A percentile compares a stretch with the other conserved stretches of the same genome.
phyloP scores from a whole-genome alignment of 805 yeast genomes.

The Dipodascus geniculatus region DNA sequence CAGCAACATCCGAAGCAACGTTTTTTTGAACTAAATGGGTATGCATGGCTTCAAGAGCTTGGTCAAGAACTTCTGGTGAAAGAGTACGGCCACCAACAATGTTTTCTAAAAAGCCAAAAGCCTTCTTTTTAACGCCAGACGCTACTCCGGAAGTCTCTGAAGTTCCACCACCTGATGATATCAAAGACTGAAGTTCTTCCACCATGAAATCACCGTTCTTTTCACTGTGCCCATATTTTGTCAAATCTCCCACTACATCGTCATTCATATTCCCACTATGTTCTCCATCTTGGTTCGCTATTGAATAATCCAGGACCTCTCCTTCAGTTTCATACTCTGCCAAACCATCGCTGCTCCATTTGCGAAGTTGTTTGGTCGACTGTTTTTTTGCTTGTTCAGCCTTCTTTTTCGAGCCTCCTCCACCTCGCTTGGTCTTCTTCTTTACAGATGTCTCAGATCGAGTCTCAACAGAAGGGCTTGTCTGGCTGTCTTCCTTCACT shows the following conservation, averaged over 20 bases:
- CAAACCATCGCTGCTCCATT: slow-evolving; percentile 57
- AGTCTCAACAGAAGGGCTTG: background rate
- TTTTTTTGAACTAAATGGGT: slow-evolving; percentile 76
- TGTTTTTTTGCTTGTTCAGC: slow-evolving; percentile 26
- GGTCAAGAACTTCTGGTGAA: slow-evolving; percentile 49
- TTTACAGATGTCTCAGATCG: slow-evolving; percentile 3
- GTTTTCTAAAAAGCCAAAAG: slow-evolving; percentile 47
- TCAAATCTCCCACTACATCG: slow-evolving; percentile 17
- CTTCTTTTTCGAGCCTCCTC: slow-evolving; percentile 9
- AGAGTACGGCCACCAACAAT: slow-evolving; percentile 61
- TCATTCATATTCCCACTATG: slow-evolving; percentile 14
- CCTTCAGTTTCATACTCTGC: slow-evolving; percentile 33
- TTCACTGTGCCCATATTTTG: slow-evolving; percentile 31
- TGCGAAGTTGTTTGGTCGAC: slow-evolving; percentile 37
- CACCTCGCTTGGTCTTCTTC: slow-evolving; percentile 5
- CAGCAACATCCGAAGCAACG: slow-evolving; percentile 85
- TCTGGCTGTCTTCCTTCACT: too few species aligned
- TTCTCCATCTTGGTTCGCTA: slow-evolving; percentile 13
- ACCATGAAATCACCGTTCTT: slow-evolving; percentile 52
- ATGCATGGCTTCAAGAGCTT: slow-evolving; percentile 52
- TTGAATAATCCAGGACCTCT: slow-evolving; percentile 45
- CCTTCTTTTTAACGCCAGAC: slow-evolving; percentile 15
- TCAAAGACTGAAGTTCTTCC: slow-evolving; percentile 35
- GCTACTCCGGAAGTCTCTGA: slow-evolving; percentile 28
- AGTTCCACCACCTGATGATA: slow-evolving; percentile 31